Conservation (phyloP, 2,329 filamentous ascomycete genomes). For the Microdochium trichocladiopsis region DNA sequence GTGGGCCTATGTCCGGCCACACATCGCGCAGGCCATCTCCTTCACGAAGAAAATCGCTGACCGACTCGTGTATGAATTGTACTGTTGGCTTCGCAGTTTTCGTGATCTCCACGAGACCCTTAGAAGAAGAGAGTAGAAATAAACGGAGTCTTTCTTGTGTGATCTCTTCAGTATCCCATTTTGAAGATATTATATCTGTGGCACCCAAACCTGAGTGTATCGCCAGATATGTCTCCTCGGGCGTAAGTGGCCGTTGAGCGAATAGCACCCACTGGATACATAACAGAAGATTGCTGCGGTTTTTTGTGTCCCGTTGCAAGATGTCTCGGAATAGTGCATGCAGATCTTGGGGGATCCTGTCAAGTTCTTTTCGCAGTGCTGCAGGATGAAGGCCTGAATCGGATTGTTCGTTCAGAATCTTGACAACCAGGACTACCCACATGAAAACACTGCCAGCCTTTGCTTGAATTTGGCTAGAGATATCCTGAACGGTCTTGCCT, state of each 20-base stretch:
- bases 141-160: constrained; percentile 14
- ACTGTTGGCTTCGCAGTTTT: constrained; percentile 18
- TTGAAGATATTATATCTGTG: constrained; percentile 4
- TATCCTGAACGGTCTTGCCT: constrained; percentile 8
- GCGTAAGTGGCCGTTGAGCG: constrained; percentile 23
- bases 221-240: constrained; percentile 28
- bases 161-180: constrained; percentile 14
- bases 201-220: constrained; percentile 7
- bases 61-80: constrained; percentile 48
- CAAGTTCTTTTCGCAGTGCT: constrained; percentile 20
- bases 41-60: constrained; percentile 37
- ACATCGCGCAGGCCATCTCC: constrained; percentile 20
- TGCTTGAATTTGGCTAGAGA: constrained; percentile 21
- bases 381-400: constrained; percentile 20
- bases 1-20: constrained; percentile 21
- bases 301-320: constrained; percentile 23
- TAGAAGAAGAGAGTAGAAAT: constrained; percentile 35
- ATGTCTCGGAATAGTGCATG: constrained; percentile 31
- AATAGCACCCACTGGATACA: constrained; percentile 33
- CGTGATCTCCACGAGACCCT: constrained; percentile 40
- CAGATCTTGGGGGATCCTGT: constrained; percentile 28
- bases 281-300: constrained; percentile 16
- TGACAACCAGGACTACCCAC: constrained; percentile 36
- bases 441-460: constrained; percentile 35
- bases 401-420: constrained; percentile 33